These are phyloP conservation scores for Entomortierella beljakovae DNA, from an alignment of 192 early-diverging fungal genomes.

Conservation along the genomic window DNA sequence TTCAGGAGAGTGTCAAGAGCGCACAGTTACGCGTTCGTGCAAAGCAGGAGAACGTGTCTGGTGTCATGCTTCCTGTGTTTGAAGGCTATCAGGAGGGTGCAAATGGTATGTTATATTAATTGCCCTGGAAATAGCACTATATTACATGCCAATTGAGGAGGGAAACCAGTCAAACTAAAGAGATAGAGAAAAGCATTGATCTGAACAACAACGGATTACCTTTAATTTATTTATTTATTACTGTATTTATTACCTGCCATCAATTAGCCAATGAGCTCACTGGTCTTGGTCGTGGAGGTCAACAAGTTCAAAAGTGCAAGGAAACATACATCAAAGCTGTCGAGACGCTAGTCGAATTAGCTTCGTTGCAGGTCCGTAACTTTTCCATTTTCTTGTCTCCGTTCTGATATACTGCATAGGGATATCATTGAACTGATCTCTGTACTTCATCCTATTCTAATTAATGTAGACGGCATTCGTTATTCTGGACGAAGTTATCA, in stretches of 20 bases:
- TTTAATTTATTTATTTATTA: too few species aligned
- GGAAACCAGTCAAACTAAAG: too few species aligned
- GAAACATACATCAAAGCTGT: slow-evolving; percentile 96
- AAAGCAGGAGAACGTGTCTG: slow-evolving; percentile 97
- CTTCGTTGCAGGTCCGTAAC: slow-evolving; percentile 91
- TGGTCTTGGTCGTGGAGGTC: slow-evolving; percentile 98
- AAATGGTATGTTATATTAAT: slow-evolving; percentile 69
- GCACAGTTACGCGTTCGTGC: slow-evolving; percentile 93
- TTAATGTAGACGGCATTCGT: slow-evolving; percentile 91
- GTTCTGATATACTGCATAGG: not conserved
- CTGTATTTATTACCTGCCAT: too few species aligned
- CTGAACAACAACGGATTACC: too few species aligned
- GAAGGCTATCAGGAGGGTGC: slow-evolving; percentile 88
- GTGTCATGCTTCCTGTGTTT: slow-evolving; percentile 94
- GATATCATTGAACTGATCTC: not conserved
- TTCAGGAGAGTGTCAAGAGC: slow-evolving; percentile 93
- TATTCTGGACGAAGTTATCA: slow-evolving; percentile 99
- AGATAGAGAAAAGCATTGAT: too few species aligned
- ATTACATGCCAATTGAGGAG: too few species aligned
- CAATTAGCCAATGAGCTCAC: slow-evolving; percentile 93
- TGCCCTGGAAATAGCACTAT: not conserved
- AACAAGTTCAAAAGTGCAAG: slow-evolving; percentile 95
- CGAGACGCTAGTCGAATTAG: slow-evolving; percentile 95
- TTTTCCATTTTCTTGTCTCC: not conserved
- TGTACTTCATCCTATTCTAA: not conserved